Evolutionary conservation across 208 protist genomes (phyloP), one percentile per base, ranked within the genome.

Genomic region (Acanthamoeba triangularis): DNA sequence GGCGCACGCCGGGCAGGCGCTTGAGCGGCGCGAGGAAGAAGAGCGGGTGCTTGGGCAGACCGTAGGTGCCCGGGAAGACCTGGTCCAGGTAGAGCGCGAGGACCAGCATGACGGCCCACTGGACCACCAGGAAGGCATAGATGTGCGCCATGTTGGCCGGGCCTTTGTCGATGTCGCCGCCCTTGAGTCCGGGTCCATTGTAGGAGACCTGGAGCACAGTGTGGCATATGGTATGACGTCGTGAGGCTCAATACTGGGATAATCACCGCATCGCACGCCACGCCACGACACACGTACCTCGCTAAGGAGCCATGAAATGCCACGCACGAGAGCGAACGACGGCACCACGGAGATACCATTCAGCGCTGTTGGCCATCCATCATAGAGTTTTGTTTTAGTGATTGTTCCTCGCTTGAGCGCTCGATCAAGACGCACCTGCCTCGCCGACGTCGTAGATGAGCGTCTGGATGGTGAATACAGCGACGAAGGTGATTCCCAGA

Each of bases 11-110:
- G n/a, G 88, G 88, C 23, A 93, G 25, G 35, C 65, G 54, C 67
- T 93, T 93, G 44, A 93, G 41, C 88, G 44, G 49, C 35, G 88
- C 65, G n/a, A 95, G 56, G 91, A 95, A 95, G 54, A 95, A 95
- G 44, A 95, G 91, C 33, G 91, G 69, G 35, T 80, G 91, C 72
- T 85, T 95, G 37, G 30, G 30, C 52, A 95, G 23, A 14, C 91
- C 91, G 63, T 95, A 85, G 63, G 33, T 56, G 54, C 41, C 30
- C 5, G 91, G 91, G 37, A 95, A 69, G 18, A 95, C 91, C 35
- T 95, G 63, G n/a, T 95, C 91, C 13, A 67, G 72, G 47, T 94
- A 94, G 47, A 84, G 25, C 7, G 90, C 59, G 18, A 82, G 35
- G 33, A 94, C 41, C 6, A 94, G 41, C 59, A 94, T 33, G 30